Evolutionary conservation across 768 basidiomycete species (phyloP).

Genomic region (Gymnopilus dilepis): DNA sequence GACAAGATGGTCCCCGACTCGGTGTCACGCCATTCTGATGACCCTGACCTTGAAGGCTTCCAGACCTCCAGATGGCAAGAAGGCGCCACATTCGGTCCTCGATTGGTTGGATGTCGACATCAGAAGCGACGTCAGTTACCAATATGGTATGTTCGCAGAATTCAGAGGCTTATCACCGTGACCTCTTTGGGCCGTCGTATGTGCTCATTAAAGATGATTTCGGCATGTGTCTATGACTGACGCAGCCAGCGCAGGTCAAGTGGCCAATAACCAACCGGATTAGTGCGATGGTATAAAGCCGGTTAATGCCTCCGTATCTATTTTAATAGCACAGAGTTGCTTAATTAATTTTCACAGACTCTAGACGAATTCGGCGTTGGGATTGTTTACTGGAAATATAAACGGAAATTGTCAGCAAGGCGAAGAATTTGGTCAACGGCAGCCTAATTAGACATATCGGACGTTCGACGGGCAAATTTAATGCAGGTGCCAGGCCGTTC

Average conservation of each 20-base stretch:
- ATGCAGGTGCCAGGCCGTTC: neutral
- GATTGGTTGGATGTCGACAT: slow-evolving; percentile 10
- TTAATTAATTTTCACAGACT: slow-evolving; percentile 16
- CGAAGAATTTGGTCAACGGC: neutral
- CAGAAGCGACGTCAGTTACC: slow-evolving; percentile 4
- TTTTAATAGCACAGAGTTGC: slow-evolving; percentile 9
- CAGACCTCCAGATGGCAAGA: slow-evolving; percentile 21
- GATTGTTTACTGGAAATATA: neutral
- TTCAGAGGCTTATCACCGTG: slow-evolving; percentile 7
- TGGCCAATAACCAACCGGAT: slow-evolving; percentile 20
- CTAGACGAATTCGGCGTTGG: slow-evolving; percentile 3
- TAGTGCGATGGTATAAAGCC: slow-evolving; percentile 8
- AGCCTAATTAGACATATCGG: neutral
- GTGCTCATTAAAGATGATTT: neutral
- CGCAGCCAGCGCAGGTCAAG: slow-evolving; percentile 11
- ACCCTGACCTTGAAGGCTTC: slow-evolving; percentile 17
- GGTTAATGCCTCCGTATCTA: slow-evolving; percentile 18
- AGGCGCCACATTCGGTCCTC: slow-evolving; percentile 21
- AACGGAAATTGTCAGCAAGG: neutral
- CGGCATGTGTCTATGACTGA: neutral
- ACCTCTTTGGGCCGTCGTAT: slow-evolving; percentile 8
- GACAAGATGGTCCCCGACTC: slow-evolving; percentile 2
- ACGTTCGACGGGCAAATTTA: neutral
- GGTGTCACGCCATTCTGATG: slow-evolving; percentile 13
- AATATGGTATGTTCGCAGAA: slow-evolving; percentile 1